phyloP scores from a whole-genome alignment of 352 stramenopile genomes.

The Phytophthora europaea region DNA sequence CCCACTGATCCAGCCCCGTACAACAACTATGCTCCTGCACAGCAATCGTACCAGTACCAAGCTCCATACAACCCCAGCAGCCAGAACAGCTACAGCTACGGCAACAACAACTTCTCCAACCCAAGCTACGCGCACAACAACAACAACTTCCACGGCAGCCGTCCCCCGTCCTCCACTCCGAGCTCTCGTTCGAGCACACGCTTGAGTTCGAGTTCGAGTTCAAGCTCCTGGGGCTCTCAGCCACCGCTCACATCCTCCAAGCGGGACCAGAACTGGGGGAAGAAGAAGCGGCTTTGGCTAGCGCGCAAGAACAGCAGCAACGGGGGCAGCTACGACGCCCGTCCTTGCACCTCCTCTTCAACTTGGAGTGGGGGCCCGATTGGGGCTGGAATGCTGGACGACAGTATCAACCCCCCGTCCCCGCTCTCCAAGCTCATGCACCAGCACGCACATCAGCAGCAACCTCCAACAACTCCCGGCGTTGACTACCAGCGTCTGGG shows the following conservation, averaged over 20 bases:
- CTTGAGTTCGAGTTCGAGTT: constrained; percentile 36
- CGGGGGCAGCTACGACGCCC: constrained; percentile 18
- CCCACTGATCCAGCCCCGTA: constrained; percentile 10
- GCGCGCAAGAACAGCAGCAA: constrained; percentile 57
- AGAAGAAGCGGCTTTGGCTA: constrained; percentile 77
- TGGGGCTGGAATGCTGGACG: constrained; percentile 4
- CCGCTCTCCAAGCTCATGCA: constrained; percentile 82
- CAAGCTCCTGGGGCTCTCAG: constrained; percentile 55
- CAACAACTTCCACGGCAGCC: constrained; percentile 16
- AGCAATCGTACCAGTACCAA: constrained; percentile 36
- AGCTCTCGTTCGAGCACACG: constrained; percentile 27
- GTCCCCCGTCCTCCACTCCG: constrained; percentile 28
- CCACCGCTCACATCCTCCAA: constrained; percentile 81
- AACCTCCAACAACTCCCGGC: constrained; percentile 14
- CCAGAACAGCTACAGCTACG: constrained; percentile 20
- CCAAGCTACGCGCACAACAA: constrained; percentile 25
- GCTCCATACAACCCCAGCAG: constrained; percentile 17
- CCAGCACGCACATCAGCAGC: constrained; percentile 50
- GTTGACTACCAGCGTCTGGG: constrained; percentile 28
- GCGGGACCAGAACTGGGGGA: constrained; percentile 85
- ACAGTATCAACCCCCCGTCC: constrained; percentile 50
- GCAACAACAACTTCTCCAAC: constrained; percentile 22
- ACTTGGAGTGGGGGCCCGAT: constrained; percentile 13
- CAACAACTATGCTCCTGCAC: constrained; percentile 15
- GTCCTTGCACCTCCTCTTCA: constrained; percentile 19